Evolutionary conservation across 139 green algal genomes (phyloP), one percentile per base, ranked within the genome.

Genomic region (Parachlorella kessleri): DNA sequence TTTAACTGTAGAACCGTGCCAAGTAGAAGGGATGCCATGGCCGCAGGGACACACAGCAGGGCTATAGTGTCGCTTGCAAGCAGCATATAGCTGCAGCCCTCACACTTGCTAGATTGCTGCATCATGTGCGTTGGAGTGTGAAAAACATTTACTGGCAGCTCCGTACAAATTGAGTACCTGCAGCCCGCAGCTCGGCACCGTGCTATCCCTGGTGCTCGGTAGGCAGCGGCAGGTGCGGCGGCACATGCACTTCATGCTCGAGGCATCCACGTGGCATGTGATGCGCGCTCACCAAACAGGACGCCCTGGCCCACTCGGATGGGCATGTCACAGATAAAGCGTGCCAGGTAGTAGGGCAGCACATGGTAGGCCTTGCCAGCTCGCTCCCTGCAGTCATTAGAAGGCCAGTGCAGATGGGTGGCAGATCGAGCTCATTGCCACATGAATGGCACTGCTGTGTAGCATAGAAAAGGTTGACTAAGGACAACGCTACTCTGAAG

Each of bases 311-410:
- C 30, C 8, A 93, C 65, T 67, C 75, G 69, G 26, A 90, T 23
- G 4, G 87, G 87, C 39, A 72, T 74, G 32, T 89, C 80, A 14
- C 48, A 70, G 30, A 91, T 48, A 14, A 91, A 66, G 24, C 91
- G 90, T 26, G 69, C 76, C 41, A 87, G 69, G 77, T 90, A 92
- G 69, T 92, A 92, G 14, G 88, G 81, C 18, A 70, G 71, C 18
- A 92, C 59, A 28, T 83, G 84, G 75, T 92, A 92, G 32, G 30
- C 73, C 53, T 90, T 88, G 38, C 82, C 70, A 6, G 65, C 41
- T 0, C 86, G 40, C 73, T 90, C 82, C 26, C 84, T 36, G 32
- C 32, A 28, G 30, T 24, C 55, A 36, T 10, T 28, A 14, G 24
- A 66, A 24, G 24, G 32, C 24, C 55, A 66, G 55, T 24, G 8